Evolutionary conservation across 2,329 filamentous ascomycete species (phyloP), one percentile per base, ranked within the genome.

Genomic region (Pseudocercospora macadamiae): DNA sequence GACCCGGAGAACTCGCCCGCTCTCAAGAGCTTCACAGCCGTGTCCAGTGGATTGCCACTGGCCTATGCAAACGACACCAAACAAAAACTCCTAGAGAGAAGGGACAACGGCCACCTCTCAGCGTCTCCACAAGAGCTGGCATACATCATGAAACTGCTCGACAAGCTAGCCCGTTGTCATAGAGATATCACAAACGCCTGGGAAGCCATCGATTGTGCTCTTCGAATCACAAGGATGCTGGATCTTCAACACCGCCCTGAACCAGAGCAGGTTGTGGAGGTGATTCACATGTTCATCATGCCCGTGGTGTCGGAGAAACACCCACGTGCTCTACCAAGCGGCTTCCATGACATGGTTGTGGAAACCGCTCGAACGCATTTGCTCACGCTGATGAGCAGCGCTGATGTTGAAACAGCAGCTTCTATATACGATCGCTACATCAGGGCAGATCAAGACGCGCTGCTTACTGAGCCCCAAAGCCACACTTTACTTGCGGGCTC

Each of bases 261-360:
- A 19, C 25, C 59, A 21, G 60, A 64, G n/a, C 55, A 44, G 21
- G 49, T 70, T 14, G 39, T 71, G 28, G 60, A 62, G 12, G 54
- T 62, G 14, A 58, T 66, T 37, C 68, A 70, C 39, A 32, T 55
- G 10, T 53, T 58, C 42, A 49, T 73, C 7, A 42, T 71, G 18
- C 69, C 68, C 7, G 45, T 61, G 14, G 61, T 70, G n/a, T 66
- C 67, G 23, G 65, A 66, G 32, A 73, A 71, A 52, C 68, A 70
- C 45, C 67, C 70, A 9, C 65, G 70, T 34, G 68, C 65, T 7
- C 55, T 73, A 12, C 69, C 69, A 2, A 39, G 55, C 1, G 52
- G 55, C 18, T 68, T 73, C 28, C 70, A 73, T 55, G 59, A 58
- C 14, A 48, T 57, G n/a, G 30, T 62, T 25, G 28, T 66, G 14